Evolutionary conservation across 139 green algal species (phyloP).

Genomic region (Spirogloea muscicola): DNA sequence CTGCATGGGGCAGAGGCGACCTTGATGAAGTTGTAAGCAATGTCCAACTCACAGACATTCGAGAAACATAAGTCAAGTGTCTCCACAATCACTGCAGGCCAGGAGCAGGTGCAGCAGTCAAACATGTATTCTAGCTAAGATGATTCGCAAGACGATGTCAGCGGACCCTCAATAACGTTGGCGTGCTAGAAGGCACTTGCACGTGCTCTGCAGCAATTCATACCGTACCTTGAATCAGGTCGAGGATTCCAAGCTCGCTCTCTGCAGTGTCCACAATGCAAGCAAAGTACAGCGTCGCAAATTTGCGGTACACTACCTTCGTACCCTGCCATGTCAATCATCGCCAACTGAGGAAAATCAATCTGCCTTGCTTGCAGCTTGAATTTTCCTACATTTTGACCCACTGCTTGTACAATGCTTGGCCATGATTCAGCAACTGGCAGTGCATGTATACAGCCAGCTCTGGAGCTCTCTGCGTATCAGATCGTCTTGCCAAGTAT

Average conservation of each 20-base stretch:
- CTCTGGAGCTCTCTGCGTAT: no score
- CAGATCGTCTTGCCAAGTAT: no score
- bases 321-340: no score
- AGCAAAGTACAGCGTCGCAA: slow-evolving; percentile 54
- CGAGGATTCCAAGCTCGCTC: slow-evolving; percentile 53
- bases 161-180: no score
- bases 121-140: no score
- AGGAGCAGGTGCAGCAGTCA: background rate
- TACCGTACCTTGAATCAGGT: slow-evolving; percentile 50
- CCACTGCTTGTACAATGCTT: no score
- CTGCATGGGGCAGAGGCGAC: slow-evolving; percentile 47
- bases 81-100: slow-evolving; percentile 63
- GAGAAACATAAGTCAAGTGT: slow-evolving; percentile 74
- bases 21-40: slow-evolving; percentile 90
- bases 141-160: no score
- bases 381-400: no score
- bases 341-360: no score
- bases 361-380: no score
- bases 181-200: background rate
- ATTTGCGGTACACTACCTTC: slow-evolving; percentile 53
- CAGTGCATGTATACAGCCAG: no score
- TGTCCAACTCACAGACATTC: slow-evolving; percentile 86
- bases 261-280: slow-evolving; percentile 47
- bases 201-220: background rate
- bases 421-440: no score